Conservation (phyloP, 495 filamentous ascomycete genomes). For the Penicillium longicatenatum region DNA sequence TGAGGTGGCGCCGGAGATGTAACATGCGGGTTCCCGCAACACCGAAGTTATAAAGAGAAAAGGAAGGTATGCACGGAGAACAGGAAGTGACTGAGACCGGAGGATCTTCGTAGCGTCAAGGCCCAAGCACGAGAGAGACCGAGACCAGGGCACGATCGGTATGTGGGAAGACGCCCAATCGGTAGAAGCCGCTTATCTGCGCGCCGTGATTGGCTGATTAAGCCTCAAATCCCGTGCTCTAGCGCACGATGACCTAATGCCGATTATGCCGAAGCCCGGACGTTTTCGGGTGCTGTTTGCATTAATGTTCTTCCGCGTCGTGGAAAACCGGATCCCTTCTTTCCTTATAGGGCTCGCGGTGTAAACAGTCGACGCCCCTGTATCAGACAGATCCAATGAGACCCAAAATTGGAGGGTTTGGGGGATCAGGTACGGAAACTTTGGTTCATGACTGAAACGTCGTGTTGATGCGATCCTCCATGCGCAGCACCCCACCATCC, state of each 20-base stretch:
- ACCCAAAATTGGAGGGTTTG: neutral
- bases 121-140: neutral
- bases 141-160: neutral
- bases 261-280: slow-evolving; percentile 3
- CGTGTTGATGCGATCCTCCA: neutral
- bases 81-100: neutral
- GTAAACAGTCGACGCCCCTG: neutral
- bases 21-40: slow-evolving; percentile 5
- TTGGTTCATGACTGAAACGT: too few relatives aligned
- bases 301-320: slow-evolving; percentile 1
- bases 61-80: neutral
- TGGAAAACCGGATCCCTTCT: neutral
- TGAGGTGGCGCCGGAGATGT: slow-evolving; percentile 5
- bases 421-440: neutral
- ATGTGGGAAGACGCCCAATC: neutral
- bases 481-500: neutral
- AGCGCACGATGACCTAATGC: slow-evolving; percentile 7
- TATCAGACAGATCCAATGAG: neutral
- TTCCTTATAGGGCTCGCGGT: slow-evolving; percentile 1
- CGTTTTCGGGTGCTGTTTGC: neutral
- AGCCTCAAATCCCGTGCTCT: neutral
- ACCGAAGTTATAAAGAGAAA: neutral
- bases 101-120: neutral
- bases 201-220: neutral
- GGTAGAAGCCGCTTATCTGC: neutral